phyloP scores from a whole-genome alignment of 148 eudicot species.

The Dianthus caryophyllus region DNA sequence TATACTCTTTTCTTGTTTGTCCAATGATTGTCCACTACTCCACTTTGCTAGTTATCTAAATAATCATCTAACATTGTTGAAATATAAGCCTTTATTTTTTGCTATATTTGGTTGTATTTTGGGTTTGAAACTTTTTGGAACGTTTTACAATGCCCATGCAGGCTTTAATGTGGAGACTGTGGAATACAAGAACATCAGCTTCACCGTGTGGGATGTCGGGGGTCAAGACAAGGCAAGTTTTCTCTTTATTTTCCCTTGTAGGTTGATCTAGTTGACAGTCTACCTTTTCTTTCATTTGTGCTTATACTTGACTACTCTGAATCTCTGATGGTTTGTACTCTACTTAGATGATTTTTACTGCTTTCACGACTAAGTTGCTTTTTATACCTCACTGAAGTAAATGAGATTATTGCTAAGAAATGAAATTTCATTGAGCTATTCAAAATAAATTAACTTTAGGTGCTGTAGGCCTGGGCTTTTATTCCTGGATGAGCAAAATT shows the following conservation, averaged over 20 bases:
- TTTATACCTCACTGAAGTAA: not conserved
- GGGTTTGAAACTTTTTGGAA: not conserved
- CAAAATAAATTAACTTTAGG: not conserved
- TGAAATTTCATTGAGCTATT: not conserved
- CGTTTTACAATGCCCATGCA: not conserved
- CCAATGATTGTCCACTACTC: not conserved
- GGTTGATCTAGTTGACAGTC: not conserved
- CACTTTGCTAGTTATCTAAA: not conserved
- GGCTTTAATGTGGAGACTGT: constrained; percentile 33
- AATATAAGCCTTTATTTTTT: not conserved
- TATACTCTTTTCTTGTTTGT: not conserved
- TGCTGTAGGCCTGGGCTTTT: not conserved
- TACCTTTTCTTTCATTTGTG: not conserved
- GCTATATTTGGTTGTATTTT: not conserved
- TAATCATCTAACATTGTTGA: not conserved
- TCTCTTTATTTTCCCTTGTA: not conserved
- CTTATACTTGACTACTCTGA: not conserved
- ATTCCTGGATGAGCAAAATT: not conserved
- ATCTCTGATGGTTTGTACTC: not conserved
- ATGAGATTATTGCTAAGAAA: too few relatives aligned
- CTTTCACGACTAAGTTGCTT: not conserved
- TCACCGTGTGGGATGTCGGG: constrained; percentile 34
- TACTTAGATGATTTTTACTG: not conserved
- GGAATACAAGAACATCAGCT: constrained; percentile 33
- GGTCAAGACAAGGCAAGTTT: constrained; percentile 34